phyloP scores from a whole-genome alignment of 768 basidiomycete species.

The Amanita rimosa region DNA sequence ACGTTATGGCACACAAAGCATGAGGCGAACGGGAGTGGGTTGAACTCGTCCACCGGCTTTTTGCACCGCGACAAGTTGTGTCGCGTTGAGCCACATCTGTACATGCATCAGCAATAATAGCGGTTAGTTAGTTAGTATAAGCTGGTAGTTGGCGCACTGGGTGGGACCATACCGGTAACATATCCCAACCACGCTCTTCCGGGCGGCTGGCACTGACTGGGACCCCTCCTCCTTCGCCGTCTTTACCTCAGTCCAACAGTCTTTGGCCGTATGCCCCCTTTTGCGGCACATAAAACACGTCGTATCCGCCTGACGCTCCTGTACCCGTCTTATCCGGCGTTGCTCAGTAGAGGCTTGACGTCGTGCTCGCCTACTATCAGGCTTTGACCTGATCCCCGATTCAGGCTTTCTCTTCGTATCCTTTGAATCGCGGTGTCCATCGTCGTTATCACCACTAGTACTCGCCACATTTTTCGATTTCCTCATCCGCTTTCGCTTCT shows the following conservation, averaged over 20 bases:
- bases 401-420: background rate
- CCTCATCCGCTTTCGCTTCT: slow-evolving; percentile 49
- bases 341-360: slow-evolving; percentile 31
- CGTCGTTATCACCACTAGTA: slow-evolving; percentile 4
- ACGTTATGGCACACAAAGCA: slow-evolving; percentile 83
- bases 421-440: too few species aligned
- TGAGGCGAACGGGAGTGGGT: slow-evolving; percentile 78
- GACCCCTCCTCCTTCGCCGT: background rate
- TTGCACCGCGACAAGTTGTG: slow-evolving; percentile 77
- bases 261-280: slow-evolving; percentile 72
- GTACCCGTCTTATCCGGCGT: slow-evolving; percentile 53
- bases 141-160: too few species aligned
- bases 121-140: background rate
- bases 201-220: too few species aligned
- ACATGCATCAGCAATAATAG: too few species aligned
- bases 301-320: slow-evolving; percentile 43
- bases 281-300: slow-evolving; percentile 83
- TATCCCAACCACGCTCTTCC: slow-evolving; percentile 32
- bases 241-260: slow-evolving; percentile 38
- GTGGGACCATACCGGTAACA: slow-evolving; percentile 74
- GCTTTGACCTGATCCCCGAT: slow-evolving; percentile 17
- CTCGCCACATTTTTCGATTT: slow-evolving; percentile 26
- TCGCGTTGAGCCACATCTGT: slow-evolving; percentile 56
- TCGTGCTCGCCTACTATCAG: slow-evolving; percentile 14
- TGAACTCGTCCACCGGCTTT: slow-evolving; percentile 43